Evolutionary conservation across 441 rosid species (phyloP).

Genomic region (Flueggea neowawraea): DNA sequence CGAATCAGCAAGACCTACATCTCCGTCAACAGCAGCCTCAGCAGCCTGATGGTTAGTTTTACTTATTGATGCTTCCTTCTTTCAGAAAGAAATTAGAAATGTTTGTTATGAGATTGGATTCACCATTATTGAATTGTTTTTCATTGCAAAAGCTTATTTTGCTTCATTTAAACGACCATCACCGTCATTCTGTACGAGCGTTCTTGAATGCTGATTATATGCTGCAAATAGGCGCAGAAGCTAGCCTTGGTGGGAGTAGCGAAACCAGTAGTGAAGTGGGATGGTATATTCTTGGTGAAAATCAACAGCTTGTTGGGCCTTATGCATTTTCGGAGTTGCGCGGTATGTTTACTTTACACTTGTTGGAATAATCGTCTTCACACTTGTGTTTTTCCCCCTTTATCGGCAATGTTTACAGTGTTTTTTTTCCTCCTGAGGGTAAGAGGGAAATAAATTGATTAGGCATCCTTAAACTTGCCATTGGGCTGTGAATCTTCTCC

Average conservation of each 20-base stretch:
- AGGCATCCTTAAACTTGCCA: no score
- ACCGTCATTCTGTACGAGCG: no score
- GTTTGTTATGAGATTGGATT: no score
- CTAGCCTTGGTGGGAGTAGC: conserved; percentile 9
- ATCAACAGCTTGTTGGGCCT: conserved; percentile 56
- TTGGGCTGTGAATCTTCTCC: no score
- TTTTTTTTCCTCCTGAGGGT: no score
- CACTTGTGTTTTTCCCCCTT: not conserved
- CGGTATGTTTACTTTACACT: conserved; percentile 29
- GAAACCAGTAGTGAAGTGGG: conserved; percentile 34
- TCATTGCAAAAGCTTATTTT: no score
- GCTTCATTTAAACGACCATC: no score
- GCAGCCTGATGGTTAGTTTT: not conserved
- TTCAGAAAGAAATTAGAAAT: not conserved
- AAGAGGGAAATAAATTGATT: no score
- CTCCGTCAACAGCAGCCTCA: not conserved
- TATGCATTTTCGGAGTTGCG: conserved; percentile 47
- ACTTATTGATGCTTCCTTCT: not conserved
- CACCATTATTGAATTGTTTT: no score
- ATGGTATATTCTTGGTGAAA: conserved; percentile 56
- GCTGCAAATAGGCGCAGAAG: conserved; percentile 11
- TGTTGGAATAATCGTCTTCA: not conserved
- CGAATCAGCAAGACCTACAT: not conserved
- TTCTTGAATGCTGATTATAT: no score
- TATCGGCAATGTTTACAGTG: no score